phyloP scores from a whole-genome alignment of 2,329 filamentous ascomycete genomes.

The Ceratocystiopsis minuta region DNA sequence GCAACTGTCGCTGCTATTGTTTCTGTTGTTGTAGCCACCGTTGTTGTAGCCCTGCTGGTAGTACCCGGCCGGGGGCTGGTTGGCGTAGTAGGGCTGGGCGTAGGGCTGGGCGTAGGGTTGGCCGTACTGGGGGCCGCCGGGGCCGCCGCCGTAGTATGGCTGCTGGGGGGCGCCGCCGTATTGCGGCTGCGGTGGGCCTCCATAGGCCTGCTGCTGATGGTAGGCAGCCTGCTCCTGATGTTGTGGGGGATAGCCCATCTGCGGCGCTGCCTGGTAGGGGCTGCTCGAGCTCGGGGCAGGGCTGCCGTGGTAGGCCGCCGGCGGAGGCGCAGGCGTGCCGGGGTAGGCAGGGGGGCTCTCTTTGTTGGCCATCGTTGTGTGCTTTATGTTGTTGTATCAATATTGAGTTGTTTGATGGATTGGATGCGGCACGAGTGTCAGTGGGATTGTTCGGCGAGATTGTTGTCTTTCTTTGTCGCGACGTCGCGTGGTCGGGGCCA shows the following conservation, averaged over 20 bases:
- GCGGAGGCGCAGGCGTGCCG: slow-evolving; percentile 11
- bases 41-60: slow-evolving; percentile 16
- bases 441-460: too few relatives aligned
- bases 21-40: slow-evolving; percentile 14
- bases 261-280: slow-evolving; percentile 23
- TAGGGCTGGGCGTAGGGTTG: slow-evolving; percentile 18
- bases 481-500: too few relatives aligned
- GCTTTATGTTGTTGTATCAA: too few relatives aligned
- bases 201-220: too few relatives aligned
- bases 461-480: too few relatives aligned
- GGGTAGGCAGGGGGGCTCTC: slow-evolving; percentile 29
- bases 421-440: too few relatives aligned
- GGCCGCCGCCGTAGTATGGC: too few relatives aligned
- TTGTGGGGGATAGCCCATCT: slow-evolving; percentile 27
- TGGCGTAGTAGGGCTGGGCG: slow-evolving; percentile 14
- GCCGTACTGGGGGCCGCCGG: slow-evolving; percentile 5
- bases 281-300: slow-evolving; percentile 4
- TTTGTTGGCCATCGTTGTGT: slow-evolving; percentile 24
- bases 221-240: slow-evolving; percentile 10
- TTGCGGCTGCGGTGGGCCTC: too few relatives aligned
- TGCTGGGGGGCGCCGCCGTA: too few relatives aligned
- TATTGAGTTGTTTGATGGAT: too few relatives aligned
- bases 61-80: slow-evolving; percentile 15
- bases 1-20: slow-evolving; percentile 12
- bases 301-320: slow-evolving; percentile 9